Evolutionary conservation across 225 moss, liverwort and hornwort species (phyloP).

Genomic region (Physcomitrium patens): DNA sequence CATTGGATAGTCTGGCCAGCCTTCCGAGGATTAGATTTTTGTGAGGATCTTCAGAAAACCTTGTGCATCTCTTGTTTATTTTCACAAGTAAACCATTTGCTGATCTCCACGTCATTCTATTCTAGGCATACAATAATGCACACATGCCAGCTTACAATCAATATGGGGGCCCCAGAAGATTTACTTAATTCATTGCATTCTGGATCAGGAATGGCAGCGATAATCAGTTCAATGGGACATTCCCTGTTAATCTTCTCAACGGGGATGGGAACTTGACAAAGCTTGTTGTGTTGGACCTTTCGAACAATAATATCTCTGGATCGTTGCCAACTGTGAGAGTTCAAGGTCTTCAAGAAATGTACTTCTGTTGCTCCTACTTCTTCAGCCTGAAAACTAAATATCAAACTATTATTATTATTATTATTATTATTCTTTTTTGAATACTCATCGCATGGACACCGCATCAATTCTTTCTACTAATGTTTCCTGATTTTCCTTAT

Average conservation of each 20-base stretch:
- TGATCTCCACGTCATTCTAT: neutral
- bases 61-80: neutral
- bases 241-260: slow-evolving; percentile 11
- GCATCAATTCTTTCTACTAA: neutral
- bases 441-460: neutral
- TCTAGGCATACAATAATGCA: neutral
- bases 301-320: slow-evolving; percentile 33
- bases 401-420: neutral
- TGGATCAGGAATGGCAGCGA: slow-evolving; percentile 41
- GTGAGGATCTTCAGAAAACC: slow-evolving; percentile 26
- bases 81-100: neutral
- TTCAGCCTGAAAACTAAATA: neutral
- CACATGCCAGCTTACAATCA: neutral
- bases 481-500: neutral
- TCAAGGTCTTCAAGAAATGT: slow-evolving; percentile 32
- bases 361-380: neutral
- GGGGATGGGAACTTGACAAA: neutral
- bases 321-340: slow-evolving; percentile 8
- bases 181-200: neutral
- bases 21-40: slow-evolving; percentile 17
- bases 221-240: slow-evolving; percentile 30
- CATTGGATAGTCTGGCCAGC: slow-evolving; percentile 21
- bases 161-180: neutral
- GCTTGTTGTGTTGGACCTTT: slow-evolving; percentile 34
- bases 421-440: no score